Conservation (phyloP, 2,329 filamentous ascomycete genomes). For the Didymellaceae sp. region DNA sequence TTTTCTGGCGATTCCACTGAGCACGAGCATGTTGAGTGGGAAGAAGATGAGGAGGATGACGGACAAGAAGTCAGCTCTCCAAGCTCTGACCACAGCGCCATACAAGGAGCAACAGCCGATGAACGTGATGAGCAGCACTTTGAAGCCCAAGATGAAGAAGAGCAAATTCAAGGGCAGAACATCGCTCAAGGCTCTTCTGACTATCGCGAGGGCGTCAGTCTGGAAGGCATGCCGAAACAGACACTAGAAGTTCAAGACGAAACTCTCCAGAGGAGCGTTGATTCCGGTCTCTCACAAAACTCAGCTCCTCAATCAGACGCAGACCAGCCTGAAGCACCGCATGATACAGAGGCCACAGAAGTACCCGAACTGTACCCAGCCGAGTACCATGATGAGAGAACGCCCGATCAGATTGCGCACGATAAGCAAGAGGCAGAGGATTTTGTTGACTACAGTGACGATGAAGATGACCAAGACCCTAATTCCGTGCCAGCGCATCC, state of each 20-base stretch:
- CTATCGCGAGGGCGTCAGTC: conserved; percentile 1
- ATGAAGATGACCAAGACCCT: conserved; percentile 39
- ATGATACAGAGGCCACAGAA: neutral
- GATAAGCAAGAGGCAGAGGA: conserved; percentile 47
- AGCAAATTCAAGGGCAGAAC: too few relatives aligned
- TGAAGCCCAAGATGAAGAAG: conserved; percentile 1
- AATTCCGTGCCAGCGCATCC: conserved; percentile 19
- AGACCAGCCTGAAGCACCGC: neutral
- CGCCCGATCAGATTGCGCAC: conserved; percentile 14
- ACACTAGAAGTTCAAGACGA: neutral
- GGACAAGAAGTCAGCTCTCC: conserved; percentile 12
- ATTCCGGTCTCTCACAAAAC: neutral
- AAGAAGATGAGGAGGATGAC: conserved; percentile 19
- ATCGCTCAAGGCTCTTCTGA: too few relatives aligned
- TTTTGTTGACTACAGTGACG: conserved; percentile 60
- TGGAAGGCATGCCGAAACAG: conserved; percentile 5
- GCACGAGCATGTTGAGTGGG: conserved; percentile 29
- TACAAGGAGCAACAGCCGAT: conserved; percentile 1
- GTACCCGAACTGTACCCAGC: neutral
- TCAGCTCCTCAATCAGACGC: neutral
- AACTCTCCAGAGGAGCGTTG: neutral
- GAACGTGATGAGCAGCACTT: conserved; percentile 14
- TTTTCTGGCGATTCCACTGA: conserved; percentile 28
- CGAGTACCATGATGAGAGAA: conserved; percentile 10
- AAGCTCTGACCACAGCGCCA: neutral